Conservation (phyloP, 75 land plant species). For the Adiantum capillusveneris region DNA sequence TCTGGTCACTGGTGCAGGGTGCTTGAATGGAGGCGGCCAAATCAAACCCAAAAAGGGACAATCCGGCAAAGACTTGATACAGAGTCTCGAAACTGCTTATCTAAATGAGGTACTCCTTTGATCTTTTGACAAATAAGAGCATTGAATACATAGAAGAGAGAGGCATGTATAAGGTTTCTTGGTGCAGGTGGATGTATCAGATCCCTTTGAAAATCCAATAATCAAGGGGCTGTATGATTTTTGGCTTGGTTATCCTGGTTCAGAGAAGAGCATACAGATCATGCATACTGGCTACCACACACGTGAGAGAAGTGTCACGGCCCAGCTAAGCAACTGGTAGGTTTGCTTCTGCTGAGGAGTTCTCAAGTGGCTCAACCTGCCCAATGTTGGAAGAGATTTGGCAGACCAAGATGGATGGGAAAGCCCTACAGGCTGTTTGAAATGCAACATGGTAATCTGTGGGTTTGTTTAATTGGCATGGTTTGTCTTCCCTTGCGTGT, state of each 20-base stretch:
- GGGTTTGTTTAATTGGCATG: too few relatives aligned
- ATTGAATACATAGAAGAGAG: too few relatives aligned
- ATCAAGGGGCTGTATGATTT: constrained; percentile 55
- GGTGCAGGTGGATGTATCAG: constrained; percentile 48
- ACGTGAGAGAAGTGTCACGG: constrained; percentile 61
- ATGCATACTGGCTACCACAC: constrained; percentile 77
- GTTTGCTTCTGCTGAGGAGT: too few relatives aligned
- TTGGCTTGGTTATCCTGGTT: constrained; percentile 86
- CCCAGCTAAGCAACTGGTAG: constrained; percentile 75
- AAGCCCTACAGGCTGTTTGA: too few relatives aligned
- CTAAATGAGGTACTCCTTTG: constrained; percentile 60
- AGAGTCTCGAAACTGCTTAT: constrained; percentile 55
- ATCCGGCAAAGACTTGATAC: constrained; percentile 70
- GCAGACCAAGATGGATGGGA: too few relatives aligned
- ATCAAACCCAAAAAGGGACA: constrained; percentile 82
- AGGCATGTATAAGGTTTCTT: neutral
- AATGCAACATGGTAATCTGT: too few relatives aligned
- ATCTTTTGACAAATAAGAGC: too few relatives aligned
- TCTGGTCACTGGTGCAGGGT: constrained; percentile 50
- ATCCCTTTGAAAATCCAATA: constrained; percentile 73
- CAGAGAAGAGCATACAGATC: constrained; percentile 49
- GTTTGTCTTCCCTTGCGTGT: too few relatives aligned
- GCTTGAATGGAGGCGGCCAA: constrained; percentile 97
- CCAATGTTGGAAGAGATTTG: too few relatives aligned
- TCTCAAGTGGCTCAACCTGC: too few relatives aligned